Evolutionary conservation across 768 basidiomycete species (phyloP).

Genomic region (Galerina sulciceps): DNA sequence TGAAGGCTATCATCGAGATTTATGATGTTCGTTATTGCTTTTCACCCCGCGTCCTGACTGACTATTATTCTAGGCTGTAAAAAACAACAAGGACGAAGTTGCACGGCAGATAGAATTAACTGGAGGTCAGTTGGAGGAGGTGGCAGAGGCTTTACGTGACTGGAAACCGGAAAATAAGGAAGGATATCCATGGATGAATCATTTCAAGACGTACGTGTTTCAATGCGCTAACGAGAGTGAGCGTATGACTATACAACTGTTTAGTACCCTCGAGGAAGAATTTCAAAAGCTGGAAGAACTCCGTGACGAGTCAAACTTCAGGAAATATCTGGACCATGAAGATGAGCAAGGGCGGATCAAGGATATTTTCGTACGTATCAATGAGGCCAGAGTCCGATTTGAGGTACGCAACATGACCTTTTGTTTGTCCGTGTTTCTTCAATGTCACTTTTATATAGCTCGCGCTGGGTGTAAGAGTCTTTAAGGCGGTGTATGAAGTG

Average conservation of each 20-base stretch:
- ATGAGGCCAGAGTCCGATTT: conserved; percentile 16
- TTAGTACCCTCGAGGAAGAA: conserved; percentile 15
- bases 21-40: conserved; percentile 12
- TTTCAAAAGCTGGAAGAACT: conserved; percentile 10
- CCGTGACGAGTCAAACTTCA: conserved; percentile 4
- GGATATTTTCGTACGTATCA: conserved; percentile 18
- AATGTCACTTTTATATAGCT: conserved; percentile 12
- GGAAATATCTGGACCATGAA: conserved; percentile 17
- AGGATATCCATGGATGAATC: conserved; percentile 2
- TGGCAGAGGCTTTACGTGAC: conserved; percentile 8
- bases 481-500: conserved; percentile 12
- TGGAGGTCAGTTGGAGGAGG: conserved; percentile 10
- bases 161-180: conserved; percentile 10
- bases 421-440: neutral
- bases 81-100: conserved; percentile 20
- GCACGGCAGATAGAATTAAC: conserved; percentile 8
- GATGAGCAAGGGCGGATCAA: conserved; percentile 13
- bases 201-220: conserved; percentile 13
- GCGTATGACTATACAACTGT: neutral
- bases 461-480: conserved; percentile 4
- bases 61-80: neutral
- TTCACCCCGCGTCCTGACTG: neutral
- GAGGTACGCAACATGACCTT: conserved; percentile 10
- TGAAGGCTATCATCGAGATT: conserved; percentile 12
- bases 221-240: neutral